Percentiles rank a stretch among this genome's conserved stretches.
Conservation (phyloP, 225 moss, liverwort and hornwort species). For the Climacium dendroides region DNA sequence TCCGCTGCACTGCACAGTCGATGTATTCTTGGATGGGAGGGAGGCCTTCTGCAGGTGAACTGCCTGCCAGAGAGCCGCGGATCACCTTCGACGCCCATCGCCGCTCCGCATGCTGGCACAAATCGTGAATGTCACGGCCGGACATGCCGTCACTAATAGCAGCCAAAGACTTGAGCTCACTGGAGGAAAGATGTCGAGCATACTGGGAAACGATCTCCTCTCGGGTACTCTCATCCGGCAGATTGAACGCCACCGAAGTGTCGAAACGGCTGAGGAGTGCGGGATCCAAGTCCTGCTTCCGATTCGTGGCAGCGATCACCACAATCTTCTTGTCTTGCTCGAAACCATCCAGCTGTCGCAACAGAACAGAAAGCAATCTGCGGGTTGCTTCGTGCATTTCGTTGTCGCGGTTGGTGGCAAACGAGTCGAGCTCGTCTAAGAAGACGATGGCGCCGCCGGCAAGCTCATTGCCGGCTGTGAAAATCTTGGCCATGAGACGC, state of each 20-base stretch:
- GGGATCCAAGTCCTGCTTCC: slow-evolving; percentile 78
- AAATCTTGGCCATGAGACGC: slow-evolving; percentile 60
- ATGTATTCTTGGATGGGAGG: slow-evolving; percentile 78
- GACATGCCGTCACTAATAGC: slow-evolving; percentile 75
- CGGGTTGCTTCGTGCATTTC: slow-evolving; percentile 88
- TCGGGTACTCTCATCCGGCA: slow-evolving; percentile 60
- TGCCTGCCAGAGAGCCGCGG: slow-evolving; percentile 34
- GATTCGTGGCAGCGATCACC: slow-evolving; percentile 77
- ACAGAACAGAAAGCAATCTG: slow-evolving; percentile 59
- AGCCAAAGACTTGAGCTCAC: slow-evolving; percentile 55
- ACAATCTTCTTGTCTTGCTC: slow-evolving; percentile 66
- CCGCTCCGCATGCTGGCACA: slow-evolving; percentile 78
- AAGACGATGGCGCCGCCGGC: slow-evolving; percentile 76
- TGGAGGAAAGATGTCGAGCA: slow-evolving; percentile 51
- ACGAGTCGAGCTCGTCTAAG: slow-evolving; percentile 73
- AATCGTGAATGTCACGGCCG: slow-evolving; percentile 74
- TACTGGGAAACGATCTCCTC: slow-evolving; percentile 77
- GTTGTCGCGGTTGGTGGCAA: slow-evolving; percentile 65
- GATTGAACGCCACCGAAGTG: slow-evolving; percentile 55
- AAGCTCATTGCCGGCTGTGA: slow-evolving; percentile 72
- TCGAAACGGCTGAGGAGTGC: slow-evolving; percentile 80
- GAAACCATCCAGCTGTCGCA: slow-evolving; percentile 84
- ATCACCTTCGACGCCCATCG: slow-evolving; percentile 81
- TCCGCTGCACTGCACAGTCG: slow-evolving; percentile 56
- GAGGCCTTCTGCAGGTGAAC: slow-evolving; percentile 37